A percentile compares a stretch with the other conserved stretches of the same genome.
Conservation (phyloP, 2,329 filamentous ascomycete species). For the Aspergillus sp. region DNA sequence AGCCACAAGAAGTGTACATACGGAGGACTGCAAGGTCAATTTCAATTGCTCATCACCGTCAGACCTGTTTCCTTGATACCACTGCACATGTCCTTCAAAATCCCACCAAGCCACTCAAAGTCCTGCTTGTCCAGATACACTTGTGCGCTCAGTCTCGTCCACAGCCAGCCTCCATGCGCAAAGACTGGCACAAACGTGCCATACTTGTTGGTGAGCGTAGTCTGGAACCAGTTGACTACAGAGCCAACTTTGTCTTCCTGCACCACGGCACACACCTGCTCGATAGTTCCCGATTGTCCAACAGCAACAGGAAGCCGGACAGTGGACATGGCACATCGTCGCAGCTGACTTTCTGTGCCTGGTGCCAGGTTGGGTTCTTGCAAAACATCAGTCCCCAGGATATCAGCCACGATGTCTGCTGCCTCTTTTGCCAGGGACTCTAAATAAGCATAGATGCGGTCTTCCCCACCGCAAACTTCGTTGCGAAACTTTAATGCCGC, state of each 20-base stretch:
- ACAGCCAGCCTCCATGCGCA: conserved; percentile 1
- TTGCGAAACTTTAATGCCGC: not conserved
- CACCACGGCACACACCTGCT: not conserved
- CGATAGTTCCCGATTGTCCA: not conserved
- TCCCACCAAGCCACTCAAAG: conserved; percentile 1
- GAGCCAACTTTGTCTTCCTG: not conserved
- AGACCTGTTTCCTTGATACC: not conserved
- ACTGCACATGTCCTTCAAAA: not conserved
- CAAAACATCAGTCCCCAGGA: conserved; percentile 2
- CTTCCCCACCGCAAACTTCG: conserved; percentile 2
- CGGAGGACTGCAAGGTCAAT: too few relatives aligned
- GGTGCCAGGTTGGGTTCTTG: not conserved
- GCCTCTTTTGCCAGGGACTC: not conserved
- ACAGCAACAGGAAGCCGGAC: not conserved
- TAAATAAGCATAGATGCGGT: not conserved
- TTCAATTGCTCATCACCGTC: too few relatives aligned
- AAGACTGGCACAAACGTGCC: conserved; percentile 1
- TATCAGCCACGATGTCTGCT: not conserved
- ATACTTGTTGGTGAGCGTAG: not conserved
- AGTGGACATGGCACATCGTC: not conserved
- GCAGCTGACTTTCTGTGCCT: too few relatives aligned
- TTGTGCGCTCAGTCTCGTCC: conserved; percentile 2
- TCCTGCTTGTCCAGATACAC: conserved; percentile 1
- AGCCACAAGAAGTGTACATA: too few relatives aligned
- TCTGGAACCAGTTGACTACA: not conserved